Conservation (phyloP, 148 eudicot genomes). For the Fagopyrum homotropicum region DNA sequence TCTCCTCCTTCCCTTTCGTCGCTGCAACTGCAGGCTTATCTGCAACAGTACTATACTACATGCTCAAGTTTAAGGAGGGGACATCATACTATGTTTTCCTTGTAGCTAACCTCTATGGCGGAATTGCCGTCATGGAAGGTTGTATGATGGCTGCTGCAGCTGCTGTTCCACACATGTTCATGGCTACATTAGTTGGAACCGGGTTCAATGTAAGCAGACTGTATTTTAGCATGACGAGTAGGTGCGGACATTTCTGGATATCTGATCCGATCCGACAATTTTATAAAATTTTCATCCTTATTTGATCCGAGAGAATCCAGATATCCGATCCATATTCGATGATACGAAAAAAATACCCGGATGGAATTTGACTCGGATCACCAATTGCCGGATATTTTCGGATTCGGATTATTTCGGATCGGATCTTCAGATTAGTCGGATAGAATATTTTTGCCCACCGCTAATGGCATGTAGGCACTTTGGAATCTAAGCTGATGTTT, state of each 20-base stretch:
- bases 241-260: background rate
- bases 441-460: too few relatives aligned
- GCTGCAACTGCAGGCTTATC: background rate
- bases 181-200: background rate
- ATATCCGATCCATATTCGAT: too few relatives aligned
- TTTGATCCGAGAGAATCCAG: too few relatives aligned
- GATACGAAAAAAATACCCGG: too few relatives aligned
- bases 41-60: constrained; percentile 8
- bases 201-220: background rate
- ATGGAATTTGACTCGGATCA: too few relatives aligned
- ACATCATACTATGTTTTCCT: background rate
- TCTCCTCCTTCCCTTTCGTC: constrained; percentile 12
- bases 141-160: constrained; percentile 8
- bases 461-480: too few relatives aligned
- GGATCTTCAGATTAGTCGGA: too few relatives aligned
- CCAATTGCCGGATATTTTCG: too few relatives aligned
- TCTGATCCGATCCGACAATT: too few relatives aligned
- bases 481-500: background rate
- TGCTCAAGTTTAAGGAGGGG: constrained; percentile 4
- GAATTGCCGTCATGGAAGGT: constrained; percentile 11
- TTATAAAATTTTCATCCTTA: too few relatives aligned
- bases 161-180: constrained; percentile 4
- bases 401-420: too few relatives aligned
- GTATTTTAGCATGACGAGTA: background rate
- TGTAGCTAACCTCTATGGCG: background rate